These are phyloP conservation scores for Trametes maxima DNA, from an alignment of 768 basidiomycete species.

Conservation along the genomic window DNA sequence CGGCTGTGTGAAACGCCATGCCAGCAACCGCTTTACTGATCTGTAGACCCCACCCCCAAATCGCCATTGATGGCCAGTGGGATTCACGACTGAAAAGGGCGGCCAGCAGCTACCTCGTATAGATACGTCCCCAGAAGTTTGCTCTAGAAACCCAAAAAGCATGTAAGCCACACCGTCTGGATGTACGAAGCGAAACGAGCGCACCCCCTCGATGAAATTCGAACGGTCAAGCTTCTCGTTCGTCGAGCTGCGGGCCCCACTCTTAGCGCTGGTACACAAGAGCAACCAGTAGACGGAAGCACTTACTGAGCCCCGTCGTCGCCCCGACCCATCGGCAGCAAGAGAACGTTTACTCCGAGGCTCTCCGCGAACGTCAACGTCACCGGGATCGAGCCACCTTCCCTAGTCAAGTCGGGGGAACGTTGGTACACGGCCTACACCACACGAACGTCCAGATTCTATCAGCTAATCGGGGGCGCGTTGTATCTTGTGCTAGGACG, in stretches of 20 bases:
- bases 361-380: constrained; percentile 92
- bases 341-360: constrained; percentile 81
- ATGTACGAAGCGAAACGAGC: constrained; percentile 25
- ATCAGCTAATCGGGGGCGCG: not conserved
- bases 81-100: not conserved
- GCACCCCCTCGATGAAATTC: constrained; percentile 87
- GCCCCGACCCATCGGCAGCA: constrained; percentile 91
- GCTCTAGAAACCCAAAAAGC: constrained; percentile 42
- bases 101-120: constrained; percentile 56
- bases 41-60: too few relatives aligned
- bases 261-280: not conserved
- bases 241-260: constrained; percentile 58
- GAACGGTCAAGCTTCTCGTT: constrained; percentile 93
- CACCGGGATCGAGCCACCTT: constrained; percentile 94
- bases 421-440: constrained; percentile 61
- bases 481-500: constrained; percentile 2
- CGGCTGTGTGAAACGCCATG: too few relatives aligned
- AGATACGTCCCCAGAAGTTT: constrained; percentile 82
- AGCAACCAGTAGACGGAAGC: not conserved
- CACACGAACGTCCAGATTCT: not conserved
- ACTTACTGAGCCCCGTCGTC: constrained; percentile 94
- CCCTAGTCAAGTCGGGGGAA: constrained; percentile 81
- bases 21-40: too few relatives aligned
- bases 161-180: not conserved
- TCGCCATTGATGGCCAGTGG: too few relatives aligned